phyloP scores from a whole-genome alignment of 2,329 filamentous ascomycete species.

The Cordyceps javanica region DNA sequence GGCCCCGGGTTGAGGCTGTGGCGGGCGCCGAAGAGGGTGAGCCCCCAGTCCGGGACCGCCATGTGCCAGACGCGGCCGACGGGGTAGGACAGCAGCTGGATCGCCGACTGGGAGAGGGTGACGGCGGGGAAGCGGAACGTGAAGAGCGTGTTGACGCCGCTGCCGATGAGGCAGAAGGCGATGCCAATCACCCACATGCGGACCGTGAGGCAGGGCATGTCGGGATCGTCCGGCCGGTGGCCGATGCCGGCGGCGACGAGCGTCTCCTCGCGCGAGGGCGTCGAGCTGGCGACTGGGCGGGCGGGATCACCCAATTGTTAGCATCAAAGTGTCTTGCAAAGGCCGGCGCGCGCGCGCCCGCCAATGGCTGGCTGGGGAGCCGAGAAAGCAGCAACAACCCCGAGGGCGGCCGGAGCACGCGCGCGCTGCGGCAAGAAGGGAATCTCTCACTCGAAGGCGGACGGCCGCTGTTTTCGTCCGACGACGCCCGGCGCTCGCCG shows the following conservation, averaged over 20 bases:
- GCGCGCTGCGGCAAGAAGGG: too few species aligned
- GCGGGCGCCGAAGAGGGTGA: slow-evolving; percentile 20
- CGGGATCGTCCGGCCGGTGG: slow-evolving; percentile 22
- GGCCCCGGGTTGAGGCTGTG: slow-evolving; percentile 34
- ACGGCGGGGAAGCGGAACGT: slow-evolving; percentile 30
- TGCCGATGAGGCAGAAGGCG: slow-evolving; percentile 30
- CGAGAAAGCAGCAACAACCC: too few species aligned
- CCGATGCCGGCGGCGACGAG: slow-evolving; percentile 26
- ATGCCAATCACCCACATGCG: slow-evolving; percentile 35
- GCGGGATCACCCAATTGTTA: not conserved
- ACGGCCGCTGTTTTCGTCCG: not conserved
- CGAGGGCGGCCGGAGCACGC: too few species aligned
- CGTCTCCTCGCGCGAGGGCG: slow-evolving; percentile 18
- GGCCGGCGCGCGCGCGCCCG: too few species aligned
- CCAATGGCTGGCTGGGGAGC: too few species aligned
- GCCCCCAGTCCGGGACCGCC: slow-evolving; percentile 24
- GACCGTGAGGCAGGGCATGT: slow-evolving; percentile 29
- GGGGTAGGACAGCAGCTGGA: slow-evolving; percentile 38
- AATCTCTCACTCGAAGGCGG: not conserved
- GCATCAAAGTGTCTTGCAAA: too few species aligned
- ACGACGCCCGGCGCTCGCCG: not conserved
- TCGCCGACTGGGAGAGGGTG: slow-evolving; percentile 27
- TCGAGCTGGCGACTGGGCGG: not conserved
- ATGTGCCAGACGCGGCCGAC: slow-evolving; percentile 34
- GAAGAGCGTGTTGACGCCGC: slow-evolving; percentile 35